Conservation (phyloP, 2,329 filamentous ascomycete species). For the Dichotomopilus funicola region DNA sequence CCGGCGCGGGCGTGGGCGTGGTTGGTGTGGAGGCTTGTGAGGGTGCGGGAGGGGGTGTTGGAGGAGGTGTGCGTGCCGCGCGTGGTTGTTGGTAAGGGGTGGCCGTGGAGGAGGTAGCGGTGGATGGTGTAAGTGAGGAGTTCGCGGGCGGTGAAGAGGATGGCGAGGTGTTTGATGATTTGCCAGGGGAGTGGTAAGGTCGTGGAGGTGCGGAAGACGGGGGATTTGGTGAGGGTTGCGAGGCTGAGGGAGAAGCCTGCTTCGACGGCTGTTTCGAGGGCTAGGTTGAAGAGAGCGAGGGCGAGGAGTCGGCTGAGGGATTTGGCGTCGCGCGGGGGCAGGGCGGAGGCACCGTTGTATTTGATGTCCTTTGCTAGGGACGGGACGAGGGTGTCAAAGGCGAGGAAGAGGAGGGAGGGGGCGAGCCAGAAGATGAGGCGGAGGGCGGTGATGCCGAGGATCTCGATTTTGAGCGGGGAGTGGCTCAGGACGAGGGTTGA, state of each 20-base stretch:
- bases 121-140: constrained; percentile 68
- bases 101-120: constrained; percentile 59
- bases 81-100: background rate
- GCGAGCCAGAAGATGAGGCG: constrained; percentile 65
- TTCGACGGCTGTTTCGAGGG: constrained; percentile 38
- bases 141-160: constrained; percentile 44
- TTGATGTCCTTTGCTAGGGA: constrained; percentile 65
- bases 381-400: constrained; percentile 66
- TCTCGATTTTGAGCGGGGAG: constrained; percentile 65
- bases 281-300: constrained; percentile 42
- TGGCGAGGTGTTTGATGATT: constrained; percentile 42
- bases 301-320: constrained; percentile 30
- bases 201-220: constrained; percentile 43
- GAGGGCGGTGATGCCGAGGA: constrained; percentile 62
- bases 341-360: constrained; percentile 47
- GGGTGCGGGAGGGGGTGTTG: background rate
- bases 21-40: constrained; percentile 37
- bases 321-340: constrained; percentile 40
- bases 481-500: constrained; percentile 74
- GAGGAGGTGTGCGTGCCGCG: background rate
- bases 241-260: constrained; percentile 36
- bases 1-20: constrained; percentile 47
- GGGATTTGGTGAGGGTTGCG: constrained; percentile 28
- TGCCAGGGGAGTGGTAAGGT: constrained; percentile 49
- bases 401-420: constrained; percentile 65